Conservation (phyloP, 768 basidiomycete genomes). For the Mycena vulgaris region DNA sequence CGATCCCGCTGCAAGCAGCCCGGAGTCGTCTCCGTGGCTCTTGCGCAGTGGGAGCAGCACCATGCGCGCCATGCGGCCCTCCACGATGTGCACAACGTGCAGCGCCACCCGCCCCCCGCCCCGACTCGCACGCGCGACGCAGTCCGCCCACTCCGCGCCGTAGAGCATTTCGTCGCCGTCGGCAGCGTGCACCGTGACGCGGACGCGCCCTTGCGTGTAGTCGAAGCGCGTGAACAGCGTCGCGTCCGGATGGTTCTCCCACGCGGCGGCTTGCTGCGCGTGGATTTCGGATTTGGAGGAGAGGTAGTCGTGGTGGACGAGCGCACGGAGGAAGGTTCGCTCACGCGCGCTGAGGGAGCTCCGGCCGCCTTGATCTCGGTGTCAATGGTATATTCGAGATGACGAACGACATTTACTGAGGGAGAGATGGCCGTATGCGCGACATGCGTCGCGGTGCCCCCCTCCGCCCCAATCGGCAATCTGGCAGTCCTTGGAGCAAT, state of each 20-base stretch:
- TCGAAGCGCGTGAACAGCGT: neutral
- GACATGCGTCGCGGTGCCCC: neutral
- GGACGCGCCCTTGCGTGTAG: neutral
- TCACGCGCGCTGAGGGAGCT: neutral
- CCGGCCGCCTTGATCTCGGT: neutral
- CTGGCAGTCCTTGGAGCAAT: neutral
- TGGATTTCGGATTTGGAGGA: neutral
- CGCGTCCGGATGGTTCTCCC: neutral
- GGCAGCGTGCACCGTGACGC: neutral
- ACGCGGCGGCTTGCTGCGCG: too few relatives aligned
- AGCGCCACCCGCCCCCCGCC: too few relatives aligned
- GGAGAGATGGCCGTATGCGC: neutral
- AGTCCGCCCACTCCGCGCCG: too few relatives aligned
- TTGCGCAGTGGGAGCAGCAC: too few relatives aligned
- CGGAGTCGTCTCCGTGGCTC: too few relatives aligned
- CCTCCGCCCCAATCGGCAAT: neutral
- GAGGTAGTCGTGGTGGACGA: neutral
- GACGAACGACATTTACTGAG: neutral
- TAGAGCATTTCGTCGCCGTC: too few relatives aligned
- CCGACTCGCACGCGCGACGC: too few relatives aligned
- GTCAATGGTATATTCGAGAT: neutral
- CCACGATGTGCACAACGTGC: too few relatives aligned
- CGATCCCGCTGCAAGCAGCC: too few relatives aligned
- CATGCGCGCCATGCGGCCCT: too few relatives aligned
- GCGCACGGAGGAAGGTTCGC: neutral